Percentiles rank a stretch among this genome's conserved stretches.
These are phyloP conservation scores for Dipteronia sinensis DNA, from an alignment of 345 rosid genomes.

Conservation along the genomic window DNA sequence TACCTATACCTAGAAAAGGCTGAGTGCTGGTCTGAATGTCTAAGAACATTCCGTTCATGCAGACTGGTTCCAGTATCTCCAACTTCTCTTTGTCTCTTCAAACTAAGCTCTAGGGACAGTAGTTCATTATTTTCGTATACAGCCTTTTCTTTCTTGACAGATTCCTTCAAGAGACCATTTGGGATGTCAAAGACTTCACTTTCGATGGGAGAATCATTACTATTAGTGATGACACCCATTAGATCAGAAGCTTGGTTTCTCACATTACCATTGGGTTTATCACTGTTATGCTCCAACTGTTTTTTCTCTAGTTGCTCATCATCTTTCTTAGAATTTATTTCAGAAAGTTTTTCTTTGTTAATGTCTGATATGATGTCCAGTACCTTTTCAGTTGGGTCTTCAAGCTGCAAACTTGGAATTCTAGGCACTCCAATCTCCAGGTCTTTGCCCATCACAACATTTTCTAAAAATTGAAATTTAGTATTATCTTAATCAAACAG, in stretches of 20 bases:
- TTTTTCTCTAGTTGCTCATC: constrained; percentile 26
- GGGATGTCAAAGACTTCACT: constrained; percentile 21
- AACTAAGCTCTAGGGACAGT: constrained; percentile 49
- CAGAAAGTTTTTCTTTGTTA: constrained; percentile 28
- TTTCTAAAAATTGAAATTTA: constrained; percentile 28
- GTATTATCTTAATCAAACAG: constrained; percentile 6
- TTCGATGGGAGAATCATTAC: constrained; percentile 29
- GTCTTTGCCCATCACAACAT: constrained; percentile 36
- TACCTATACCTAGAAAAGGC: constrained; percentile 54
- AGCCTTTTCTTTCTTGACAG: constrained; percentile 28
- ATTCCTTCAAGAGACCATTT: too few relatives aligned
- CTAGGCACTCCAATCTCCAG: constrained; percentile 40
- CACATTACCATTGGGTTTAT: constrained; percentile 25
- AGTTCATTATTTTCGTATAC: constrained; percentile 26
- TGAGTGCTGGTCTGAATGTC: constrained; percentile 47
- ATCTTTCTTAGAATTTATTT: constrained; percentile 27
- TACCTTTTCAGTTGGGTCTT: constrained; percentile 25
- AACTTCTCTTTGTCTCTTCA: too few relatives aligned
- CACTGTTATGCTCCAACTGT: constrained; percentile 31
- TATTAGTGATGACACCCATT: constrained; percentile 19
- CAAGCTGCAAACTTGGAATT: constrained; percentile 28
- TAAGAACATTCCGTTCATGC: constrained; percentile 39
- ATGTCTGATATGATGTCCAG: constrained; percentile 15
- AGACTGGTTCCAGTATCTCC: constrained; percentile 27
- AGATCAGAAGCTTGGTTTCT: constrained; percentile 27